Percentiles rank a stretch among this genome's conserved stretches.
Conservation (phyloP, 2,329 filamentous ascomycete genomes). For the Alternaria alternata region DNA sequence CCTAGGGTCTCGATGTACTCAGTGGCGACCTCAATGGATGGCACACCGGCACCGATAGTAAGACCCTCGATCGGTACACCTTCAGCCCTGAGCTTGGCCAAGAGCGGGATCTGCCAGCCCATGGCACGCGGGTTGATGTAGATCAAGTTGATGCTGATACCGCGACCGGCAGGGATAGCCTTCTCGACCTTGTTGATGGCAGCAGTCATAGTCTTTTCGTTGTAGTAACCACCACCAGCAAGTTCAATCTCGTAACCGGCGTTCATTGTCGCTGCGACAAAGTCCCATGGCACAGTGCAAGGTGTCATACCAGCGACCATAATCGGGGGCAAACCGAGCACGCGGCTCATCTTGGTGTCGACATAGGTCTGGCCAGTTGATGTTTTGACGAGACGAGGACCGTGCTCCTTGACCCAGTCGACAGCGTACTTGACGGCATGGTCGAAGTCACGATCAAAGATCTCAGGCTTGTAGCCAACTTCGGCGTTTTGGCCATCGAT, state of each 20-base stretch:
- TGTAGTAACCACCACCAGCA: constrained; percentile 61
- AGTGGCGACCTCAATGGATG: constrained; percentile 57
- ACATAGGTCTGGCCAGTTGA: constrained; percentile 89
- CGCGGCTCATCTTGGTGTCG: constrained; percentile 76
- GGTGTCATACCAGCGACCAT: constrained; percentile 61
- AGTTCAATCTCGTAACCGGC: constrained; percentile 60
- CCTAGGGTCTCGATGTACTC: constrained; percentile 66
- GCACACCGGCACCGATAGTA: constrained; percentile 59
- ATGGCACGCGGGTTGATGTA: constrained; percentile 63
- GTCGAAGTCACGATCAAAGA: constrained; percentile 96
- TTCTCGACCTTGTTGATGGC: constrained; percentile 57
- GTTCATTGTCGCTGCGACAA: constrained; percentile 63
- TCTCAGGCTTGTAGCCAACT: constrained; percentile 96
- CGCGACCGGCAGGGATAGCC: constrained; percentile 57
- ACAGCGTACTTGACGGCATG: constrained; percentile 93
- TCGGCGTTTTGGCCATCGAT: constrained; percentile 89
- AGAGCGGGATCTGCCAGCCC: constrained; percentile 62
- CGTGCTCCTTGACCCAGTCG: constrained; percentile 97
- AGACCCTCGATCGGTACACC: constrained; percentile 58
- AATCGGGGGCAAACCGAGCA: constrained; percentile 57
- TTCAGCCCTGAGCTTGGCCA: constrained; percentile 57
- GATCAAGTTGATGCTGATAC: constrained; percentile 63
- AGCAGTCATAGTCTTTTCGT: constrained; percentile 54
- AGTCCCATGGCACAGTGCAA: constrained; percentile 58
- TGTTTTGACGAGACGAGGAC: constrained; percentile 89